phyloP scores from a whole-genome alignment of 2,329 filamentous ascomycete species.

The Monilinia aucupariae region DNA sequence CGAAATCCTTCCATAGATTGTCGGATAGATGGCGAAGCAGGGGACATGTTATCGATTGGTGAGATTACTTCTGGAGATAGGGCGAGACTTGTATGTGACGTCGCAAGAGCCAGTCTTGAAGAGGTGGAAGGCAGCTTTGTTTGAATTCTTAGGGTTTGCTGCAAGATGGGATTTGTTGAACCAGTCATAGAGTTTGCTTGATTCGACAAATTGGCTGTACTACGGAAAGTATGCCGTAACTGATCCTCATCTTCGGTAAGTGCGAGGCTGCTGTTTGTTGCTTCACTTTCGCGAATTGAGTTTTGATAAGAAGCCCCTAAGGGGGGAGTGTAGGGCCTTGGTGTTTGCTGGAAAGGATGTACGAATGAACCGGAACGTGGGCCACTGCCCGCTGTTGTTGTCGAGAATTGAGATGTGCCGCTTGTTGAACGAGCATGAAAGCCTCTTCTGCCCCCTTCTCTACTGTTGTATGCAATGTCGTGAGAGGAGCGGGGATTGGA shows the following conservation, averaged over 20 bases:
- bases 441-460: constrained; percentile 25
- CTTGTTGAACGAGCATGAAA: constrained; percentile 53
- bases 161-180: constrained; percentile 21
- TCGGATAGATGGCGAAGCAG: constrained; percentile 49
- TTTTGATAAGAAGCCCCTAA: constrained; percentile 48
- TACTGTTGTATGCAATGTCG: constrained; percentile 27
- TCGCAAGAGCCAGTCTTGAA: constrained; percentile 29
- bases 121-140: constrained; percentile 27
- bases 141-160: constrained; percentile 29
- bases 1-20: constrained; percentile 57
- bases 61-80: constrained; percentile 22
- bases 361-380: constrained; percentile 44
- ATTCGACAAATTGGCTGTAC: constrained; percentile 29
- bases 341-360: constrained; percentile 61
- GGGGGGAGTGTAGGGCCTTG: constrained; percentile 55
- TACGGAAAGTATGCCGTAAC: constrained; percentile 26
- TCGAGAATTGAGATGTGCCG: constrained; percentile 49
- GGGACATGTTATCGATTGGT: constrained; percentile 25
- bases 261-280: constrained; percentile 39
- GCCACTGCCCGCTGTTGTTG: constrained; percentile 49
- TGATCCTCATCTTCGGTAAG: constrained; percentile 34
- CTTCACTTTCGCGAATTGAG: constrained; percentile 48
- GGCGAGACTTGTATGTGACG: constrained; percentile 29
- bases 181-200: constrained; percentile 24
- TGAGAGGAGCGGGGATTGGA: constrained; percentile 26